Percentiles rank a stretch among this genome's conserved stretches.
Evolutionary conservation across 148 eudicot species (phyloP).

Genomic region (Talinum fruticosum): DNA sequence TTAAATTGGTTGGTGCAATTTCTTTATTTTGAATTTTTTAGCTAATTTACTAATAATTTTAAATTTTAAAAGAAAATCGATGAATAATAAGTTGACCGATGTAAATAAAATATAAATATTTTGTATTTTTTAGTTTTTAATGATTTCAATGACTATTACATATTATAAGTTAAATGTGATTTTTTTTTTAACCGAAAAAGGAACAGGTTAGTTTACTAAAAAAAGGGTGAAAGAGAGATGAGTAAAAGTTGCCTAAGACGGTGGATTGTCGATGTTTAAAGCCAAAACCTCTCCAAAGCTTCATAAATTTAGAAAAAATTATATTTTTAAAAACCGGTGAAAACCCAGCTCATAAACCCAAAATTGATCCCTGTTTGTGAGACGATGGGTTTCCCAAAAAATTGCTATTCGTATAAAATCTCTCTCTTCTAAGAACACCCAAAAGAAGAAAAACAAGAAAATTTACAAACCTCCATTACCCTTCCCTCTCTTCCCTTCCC

Average conservation of each 20-base stretch:
- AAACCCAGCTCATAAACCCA: slow-evolving; percentile 5
- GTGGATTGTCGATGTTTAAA: slow-evolving; percentile 33
- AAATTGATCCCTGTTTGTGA: neutral
- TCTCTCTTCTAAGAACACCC: neutral
- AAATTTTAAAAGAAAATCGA: too few relatives aligned
- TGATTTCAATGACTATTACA: too few relatives aligned
- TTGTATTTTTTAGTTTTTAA: too few relatives aligned
- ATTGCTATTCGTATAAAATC: neutral
- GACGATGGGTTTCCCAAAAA: neutral
- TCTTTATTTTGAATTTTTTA: too few relatives aligned
- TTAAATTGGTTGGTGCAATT: too few relatives aligned
- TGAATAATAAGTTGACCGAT: too few relatives aligned
- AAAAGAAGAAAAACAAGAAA: neutral
- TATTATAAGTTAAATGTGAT: too few relatives aligned
- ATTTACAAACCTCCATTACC: neutral
- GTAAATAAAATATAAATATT: too few relatives aligned
- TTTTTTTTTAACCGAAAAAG: neutral
- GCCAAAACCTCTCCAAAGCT: slow-evolving; percentile 25
- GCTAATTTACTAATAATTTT: too few relatives aligned
- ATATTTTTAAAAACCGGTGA: neutral
- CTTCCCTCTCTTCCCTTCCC: neutral
- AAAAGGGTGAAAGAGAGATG: slow-evolving; percentile 27
- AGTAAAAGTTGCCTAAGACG: slow-evolving; percentile 39
- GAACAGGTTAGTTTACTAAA: slow-evolving; percentile 11
- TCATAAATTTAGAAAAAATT: slow-evolving; percentile 8